A percentile compares a stretch with the other conserved stretches of the same genome.
These are phyloP conservation scores for Fusarium lateritium DNA, from an alignment of 2,329 filamentous ascomycete genomes.

Conservation along the genomic window DNA sequence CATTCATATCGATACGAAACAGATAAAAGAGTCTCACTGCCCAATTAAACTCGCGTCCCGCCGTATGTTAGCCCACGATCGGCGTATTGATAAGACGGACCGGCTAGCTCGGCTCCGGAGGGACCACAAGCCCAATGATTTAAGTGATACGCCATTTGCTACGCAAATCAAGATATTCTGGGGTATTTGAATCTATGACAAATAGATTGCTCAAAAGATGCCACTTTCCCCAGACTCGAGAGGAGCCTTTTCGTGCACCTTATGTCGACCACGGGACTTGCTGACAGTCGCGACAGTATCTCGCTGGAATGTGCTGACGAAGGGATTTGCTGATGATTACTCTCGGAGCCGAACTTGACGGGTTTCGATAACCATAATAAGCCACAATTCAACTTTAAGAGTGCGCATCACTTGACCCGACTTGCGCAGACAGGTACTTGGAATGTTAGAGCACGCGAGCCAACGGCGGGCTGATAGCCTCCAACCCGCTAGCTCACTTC, in stretches of 20 bases:
- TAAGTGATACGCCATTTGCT: conserved; percentile 15
- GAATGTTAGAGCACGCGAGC: conserved; percentile 11
- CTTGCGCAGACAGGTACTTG: not conserved
- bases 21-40: conserved; percentile 11
- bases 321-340: not conserved
- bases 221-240: conserved; percentile 31
- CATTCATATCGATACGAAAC: conserved; percentile 2
- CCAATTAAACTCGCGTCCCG: conserved; percentile 8
- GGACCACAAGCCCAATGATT: conserved; percentile 8
- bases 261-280: conserved; percentile 5
- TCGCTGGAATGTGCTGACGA: not conserved
- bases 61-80: conserved; percentile 23
- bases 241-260: not conserved
- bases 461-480: conserved; percentile 16
- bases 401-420: conserved; percentile 1
- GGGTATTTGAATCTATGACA: conserved; percentile 39
- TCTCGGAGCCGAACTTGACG: conserved; percentile 6
- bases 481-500: conserved; percentile 18
- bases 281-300: not conserved
- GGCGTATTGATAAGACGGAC: conserved; percentile 31
- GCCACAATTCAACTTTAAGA: not conserved
- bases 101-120: conserved; percentile 27
- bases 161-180: conserved; percentile 23
- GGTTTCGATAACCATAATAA: not conserved
- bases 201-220: conserved; percentile 34